These are phyloP conservation scores for Corylus americana DNA, from an alignment of 306 rosid species.

Conservation along the genomic window DNA sequence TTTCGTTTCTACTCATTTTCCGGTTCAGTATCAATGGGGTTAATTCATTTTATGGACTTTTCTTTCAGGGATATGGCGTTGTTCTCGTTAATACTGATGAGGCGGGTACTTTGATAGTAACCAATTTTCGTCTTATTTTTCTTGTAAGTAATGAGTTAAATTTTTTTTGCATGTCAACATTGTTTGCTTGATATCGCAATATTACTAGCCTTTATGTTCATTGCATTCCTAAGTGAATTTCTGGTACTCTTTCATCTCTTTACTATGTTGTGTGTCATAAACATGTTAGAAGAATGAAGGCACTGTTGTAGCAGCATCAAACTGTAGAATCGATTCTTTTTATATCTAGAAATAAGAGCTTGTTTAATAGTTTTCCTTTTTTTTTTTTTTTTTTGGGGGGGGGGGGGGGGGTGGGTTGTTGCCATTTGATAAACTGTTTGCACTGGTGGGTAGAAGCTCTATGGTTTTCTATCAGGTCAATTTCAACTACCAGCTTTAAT, in stretches of 20 bases:
- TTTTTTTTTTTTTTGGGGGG: not conserved
- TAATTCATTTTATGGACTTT: conserved; percentile 28
- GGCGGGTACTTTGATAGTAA: conserved; percentile 85
- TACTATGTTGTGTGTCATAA: not conserved
- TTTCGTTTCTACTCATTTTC: not conserved
- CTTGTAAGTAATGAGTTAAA: conserved; percentile 57
- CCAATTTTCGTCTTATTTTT: conserved; percentile 90
- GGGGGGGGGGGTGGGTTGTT: not conserved
- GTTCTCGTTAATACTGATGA: conserved; percentile 91
- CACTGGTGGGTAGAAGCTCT: not conserved
- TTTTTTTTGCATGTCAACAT: conserved; percentile 21
- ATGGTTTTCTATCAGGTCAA: not conserved
- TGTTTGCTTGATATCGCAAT: conserved; percentile 18
- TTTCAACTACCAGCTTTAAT: not conserved
- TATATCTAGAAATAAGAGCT: not conserved
- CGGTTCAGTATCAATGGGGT: conserved; percentile 4
- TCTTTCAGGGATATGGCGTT: conserved; percentile 83
- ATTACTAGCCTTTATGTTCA: not conserved
- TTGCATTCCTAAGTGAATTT: conserved; percentile 1
- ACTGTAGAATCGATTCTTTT: not conserved
- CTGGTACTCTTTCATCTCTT: not conserved
- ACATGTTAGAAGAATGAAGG: not conserved
- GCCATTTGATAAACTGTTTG: not conserved
- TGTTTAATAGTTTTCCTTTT: not conserved
- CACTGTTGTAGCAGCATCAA: not conserved